Evolutionary conservation across 2,329 filamentous ascomycete species (phyloP), one percentile per base, ranked within the genome.

Genomic region (Sordariomycetes sp.): DNA sequence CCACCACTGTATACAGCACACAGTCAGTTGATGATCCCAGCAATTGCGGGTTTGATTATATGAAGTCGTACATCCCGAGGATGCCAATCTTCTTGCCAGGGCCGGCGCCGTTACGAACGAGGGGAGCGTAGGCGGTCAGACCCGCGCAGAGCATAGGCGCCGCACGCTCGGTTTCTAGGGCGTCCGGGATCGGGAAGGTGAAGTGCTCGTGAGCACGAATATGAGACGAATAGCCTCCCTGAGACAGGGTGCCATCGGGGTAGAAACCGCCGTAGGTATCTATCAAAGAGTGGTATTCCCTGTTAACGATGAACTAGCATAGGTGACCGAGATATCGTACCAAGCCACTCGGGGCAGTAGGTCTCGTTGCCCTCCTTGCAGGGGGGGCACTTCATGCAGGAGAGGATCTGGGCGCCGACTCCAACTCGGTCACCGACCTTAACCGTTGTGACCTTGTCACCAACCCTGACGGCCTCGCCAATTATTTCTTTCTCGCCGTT

Each of bases 71-170:
- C 22, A 86, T 69, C 2, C 82, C 82, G 25, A 86, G 70, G 56
- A 86, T 79, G 0, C 81, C 83, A 1, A 87, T 80, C 20, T 68
- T 74, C 67, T 82, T 86, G 7, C 82, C 83, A 0, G 81, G 81
- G 0, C 84, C 84, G 48, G 75, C 78, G 1, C 79, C 80, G 59
- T 85, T 78, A 52, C 79, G 74, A 59, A 72, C 73, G 56, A 88
- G 65, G 1, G 85, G 84, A 10, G 74, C 72, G 64, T 75, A 87
- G 3, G 81, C 72, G 0, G 84, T 87, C 35, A 86, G 75, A 7
- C 85, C 84, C 28, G 77, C 84, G 62, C 84, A 87, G 35, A 87
- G 72, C 76, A 87, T 80, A 2, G 84, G 82, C 20, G 83, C 70
- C 10, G 68, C 67, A 25, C 67, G 62, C 34, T 67, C 68, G 2